These are phyloP conservation scores for Glycyrrhiza uralensis DNA, from an alignment of 306 rosid species.

Conservation along the genomic window DNA sequence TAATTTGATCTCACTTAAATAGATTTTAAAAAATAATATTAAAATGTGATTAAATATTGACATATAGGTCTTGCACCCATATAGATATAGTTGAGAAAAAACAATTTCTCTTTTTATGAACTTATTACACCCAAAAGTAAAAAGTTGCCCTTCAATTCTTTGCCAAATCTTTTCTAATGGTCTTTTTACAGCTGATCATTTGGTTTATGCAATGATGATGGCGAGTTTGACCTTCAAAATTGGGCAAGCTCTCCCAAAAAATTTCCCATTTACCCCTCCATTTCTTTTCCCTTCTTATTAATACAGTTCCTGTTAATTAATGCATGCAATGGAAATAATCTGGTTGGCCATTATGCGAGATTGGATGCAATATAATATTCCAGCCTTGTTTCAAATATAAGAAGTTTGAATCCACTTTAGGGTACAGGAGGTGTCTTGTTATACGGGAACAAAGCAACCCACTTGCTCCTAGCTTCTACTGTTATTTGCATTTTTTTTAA, in stretches of 20 bases:
- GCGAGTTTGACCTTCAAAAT: too few species aligned
- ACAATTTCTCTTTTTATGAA: not conserved
- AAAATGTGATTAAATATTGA: too few species aligned
- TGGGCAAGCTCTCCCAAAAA: too few species aligned
- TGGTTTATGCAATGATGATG: slow-evolving; percentile 11
- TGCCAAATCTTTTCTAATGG: not conserved
- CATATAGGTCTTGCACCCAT: too few species aligned
- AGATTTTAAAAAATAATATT: too few species aligned
- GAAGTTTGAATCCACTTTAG: slow-evolving; percentile 49
- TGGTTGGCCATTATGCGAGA: slow-evolving; percentile 58
- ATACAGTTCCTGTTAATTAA: slow-evolving; percentile 23
- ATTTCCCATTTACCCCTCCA: not conserved
- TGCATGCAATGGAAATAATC: slow-evolving; percentile 41
- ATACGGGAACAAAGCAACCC: slow-evolving; percentile 52
- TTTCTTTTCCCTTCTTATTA: not conserved
- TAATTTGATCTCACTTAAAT: too few species aligned
- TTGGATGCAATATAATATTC: slow-evolving; percentile 10
- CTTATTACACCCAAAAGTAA: not conserved
- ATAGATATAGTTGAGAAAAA: too few species aligned
- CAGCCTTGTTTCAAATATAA: slow-evolving; percentile 14
- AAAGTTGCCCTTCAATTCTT: not conserved
- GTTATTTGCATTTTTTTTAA: too few species aligned
- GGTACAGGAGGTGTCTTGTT: slow-evolving; percentile 43
- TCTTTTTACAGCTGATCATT: not conserved
- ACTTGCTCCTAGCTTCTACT: slow-evolving; percentile 16